These are phyloP conservation scores for Buxus sempervirens DNA, from an alignment of 164 flowering plant species.

Conservation along the genomic window DNA sequence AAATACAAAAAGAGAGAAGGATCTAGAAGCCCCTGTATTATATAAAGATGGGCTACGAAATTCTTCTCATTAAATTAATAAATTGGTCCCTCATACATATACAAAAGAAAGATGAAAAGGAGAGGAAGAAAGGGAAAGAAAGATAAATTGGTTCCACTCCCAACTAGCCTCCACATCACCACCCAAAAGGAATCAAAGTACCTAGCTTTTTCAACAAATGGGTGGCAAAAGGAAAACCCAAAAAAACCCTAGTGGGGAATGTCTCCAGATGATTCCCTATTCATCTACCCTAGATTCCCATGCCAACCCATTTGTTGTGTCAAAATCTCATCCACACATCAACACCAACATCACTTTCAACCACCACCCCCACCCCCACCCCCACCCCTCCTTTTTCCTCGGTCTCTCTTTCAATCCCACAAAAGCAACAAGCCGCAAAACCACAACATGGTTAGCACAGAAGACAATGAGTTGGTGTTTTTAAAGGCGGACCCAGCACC, in stretches of 20 bases:
- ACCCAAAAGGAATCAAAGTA: not conserved
- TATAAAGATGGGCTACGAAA: not conserved
- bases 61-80: slow-evolving; percentile 13
- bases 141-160: not conserved
- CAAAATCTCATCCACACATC: slow-evolving; percentile 27
- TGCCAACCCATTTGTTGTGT: slow-evolving; percentile 10
- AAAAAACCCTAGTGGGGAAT: slow-evolving; percentile 27
- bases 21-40: not conserved
- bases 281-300: slow-evolving; percentile 9
- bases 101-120: not conserved
- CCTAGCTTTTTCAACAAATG: slow-evolving; percentile 1
- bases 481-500: slow-evolving; percentile 6
- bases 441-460: slow-evolving; percentile 7
- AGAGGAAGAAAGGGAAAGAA: not conserved
- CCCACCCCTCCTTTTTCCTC: too few relatives aligned
- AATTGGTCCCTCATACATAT: slow-evolving; percentile 4
- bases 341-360: not conserved
- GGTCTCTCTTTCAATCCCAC: slow-evolving; percentile 16
- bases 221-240: slow-evolving; percentile 6
- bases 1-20: too few relatives aligned
- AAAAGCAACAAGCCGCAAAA: slow-evolving; percentile 17
- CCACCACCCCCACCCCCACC: too few relatives aligned
- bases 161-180: not conserved
- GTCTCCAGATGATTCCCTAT: slow-evolving; percentile 19
- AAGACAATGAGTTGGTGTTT: slow-evolving; percentile 7